Evolutionary conservation across 1,139 yeast genomes (phyloP), one percentile per base, ranked within the genome.

Genomic region (Waltiozyma sp.): DNA sequence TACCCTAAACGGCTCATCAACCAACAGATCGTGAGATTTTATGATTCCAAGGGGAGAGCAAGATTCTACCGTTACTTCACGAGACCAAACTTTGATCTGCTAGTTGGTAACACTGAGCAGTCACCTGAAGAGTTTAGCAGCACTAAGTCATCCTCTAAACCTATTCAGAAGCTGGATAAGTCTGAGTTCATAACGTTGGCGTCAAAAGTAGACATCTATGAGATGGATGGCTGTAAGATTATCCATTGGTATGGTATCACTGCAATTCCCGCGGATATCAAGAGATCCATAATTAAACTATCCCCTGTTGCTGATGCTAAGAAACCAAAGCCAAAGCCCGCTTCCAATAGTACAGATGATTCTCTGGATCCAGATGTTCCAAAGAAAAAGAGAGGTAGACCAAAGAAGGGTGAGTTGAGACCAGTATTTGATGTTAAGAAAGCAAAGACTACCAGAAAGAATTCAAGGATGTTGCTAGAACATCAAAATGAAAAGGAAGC

Each of bases 1-100:
- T 58, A 58, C 41, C 55, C 63, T 3, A 50, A 57, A 3, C 54
- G 60, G 33, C 41, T 62, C 5, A 65, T 62, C 14, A 65, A 68
- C 39, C 55, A 66, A 38, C 61, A 72, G 2, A 62, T 86, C 2
- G 69, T 82, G 1, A 68, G 85, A 46, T 80, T 80, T 24, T 75
- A 79, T 47, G 93, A 84, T 54, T 78, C 79, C 50, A 78, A 76
- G 47, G 93, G 94, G 0, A 77, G 87, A 51, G 68, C 72, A 49
- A 83, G 84, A 54, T 84, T 77, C 52, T 85, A 77, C 57, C 67
- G 94, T 37, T 79, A 84, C 51, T 77, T 80, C 49, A 70, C 81
- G 0, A 66, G 68, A 37, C 57, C 61, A 4, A 63, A 69, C 41
- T 70, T 66, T 41, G 49, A 62, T 13, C 55, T 51, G 16, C 57